A percentile compares a stretch with the other conserved stretches of the same genome.
Evolutionary conservation across 805 yeast genomes (phyloP).

Genomic region (Candida ovalis): DNA sequence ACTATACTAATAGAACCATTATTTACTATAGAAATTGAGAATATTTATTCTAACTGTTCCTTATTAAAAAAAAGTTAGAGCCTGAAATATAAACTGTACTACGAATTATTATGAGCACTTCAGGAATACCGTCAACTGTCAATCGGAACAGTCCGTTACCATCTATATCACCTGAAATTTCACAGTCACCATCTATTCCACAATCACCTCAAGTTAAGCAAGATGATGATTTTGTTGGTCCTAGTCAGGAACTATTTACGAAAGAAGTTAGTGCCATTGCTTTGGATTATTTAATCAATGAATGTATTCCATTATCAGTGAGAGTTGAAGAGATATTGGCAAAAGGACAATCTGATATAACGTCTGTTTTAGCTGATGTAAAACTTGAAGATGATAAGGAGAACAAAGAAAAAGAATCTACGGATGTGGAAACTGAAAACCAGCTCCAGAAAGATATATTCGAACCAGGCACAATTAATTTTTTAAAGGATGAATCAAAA

Average conservation of each 20-base stretch:
- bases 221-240: neutral
- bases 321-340: constrained; percentile 51
- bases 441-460: constrained; percentile 5
- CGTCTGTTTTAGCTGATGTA: constrained; percentile 14
- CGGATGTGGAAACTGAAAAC: neutral
- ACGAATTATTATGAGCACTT: neutral
- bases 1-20: too few species aligned
- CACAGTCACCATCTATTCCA: neutral
- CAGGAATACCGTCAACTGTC: neutral
- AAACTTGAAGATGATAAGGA: constrained; percentile 1
- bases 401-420: neutral
- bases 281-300: constrained; percentile 66
- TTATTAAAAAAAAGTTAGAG: too few species aligned
- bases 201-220: neutral
- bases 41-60: too few species aligned
- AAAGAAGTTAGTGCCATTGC: constrained; percentile 51
- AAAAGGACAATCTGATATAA: constrained; percentile 17
- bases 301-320: constrained; percentile 69
- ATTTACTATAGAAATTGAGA: too few species aligned
- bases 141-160: neutral
- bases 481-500: constrained; percentile 32
- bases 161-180: neutral
- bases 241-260: constrained; percentile 16
- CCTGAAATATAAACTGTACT: neutral
- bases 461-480: constrained; percentile 37